Evolutionary conservation across 2,329 filamentous ascomycete species (phyloP).

Genomic region (Thermochaetoides dissita): DNA sequence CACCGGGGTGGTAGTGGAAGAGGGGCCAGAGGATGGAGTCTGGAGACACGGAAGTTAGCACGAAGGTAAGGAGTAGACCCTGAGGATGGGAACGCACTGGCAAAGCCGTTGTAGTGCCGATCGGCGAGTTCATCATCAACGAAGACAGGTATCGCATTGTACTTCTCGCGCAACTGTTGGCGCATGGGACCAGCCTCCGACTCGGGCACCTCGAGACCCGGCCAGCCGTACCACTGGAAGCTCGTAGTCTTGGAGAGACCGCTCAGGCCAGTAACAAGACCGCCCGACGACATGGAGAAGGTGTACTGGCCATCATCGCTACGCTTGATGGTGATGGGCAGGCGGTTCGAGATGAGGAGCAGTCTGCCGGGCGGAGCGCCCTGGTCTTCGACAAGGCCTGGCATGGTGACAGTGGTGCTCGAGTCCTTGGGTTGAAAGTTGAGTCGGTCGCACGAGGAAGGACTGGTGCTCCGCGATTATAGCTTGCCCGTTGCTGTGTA

Average conservation of each 20-base stretch:
- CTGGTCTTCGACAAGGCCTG: slow-evolving; percentile 9
- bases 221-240: slow-evolving; percentile 99
- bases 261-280: slow-evolving; percentile 83
- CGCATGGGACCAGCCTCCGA: slow-evolving; percentile 63
- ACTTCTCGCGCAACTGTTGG: slow-evolving; percentile 69
- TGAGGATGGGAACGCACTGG: slow-evolving; percentile 46
- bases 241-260: slow-evolving; percentile 83
- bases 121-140: slow-evolving; percentile 88
- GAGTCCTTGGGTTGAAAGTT: too few relatives aligned
- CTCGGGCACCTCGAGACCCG: slow-evolving; percentile 80
- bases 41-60: slow-evolving; percentile 21
- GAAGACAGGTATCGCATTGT: slow-evolving; percentile 82
- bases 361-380: slow-evolving; percentile 33
- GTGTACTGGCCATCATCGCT: slow-evolving; percentile 81
- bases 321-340: slow-evolving; percentile 93
- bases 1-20: slow-evolving; percentile 96
- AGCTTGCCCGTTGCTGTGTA: too few relatives aligned
- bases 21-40: slow-evolving; percentile 97
- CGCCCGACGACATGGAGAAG: slow-evolving; percentile 94
- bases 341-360: slow-evolving; percentile 81
- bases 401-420: slow-evolving; percentile 8
- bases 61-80: background rate
- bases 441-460: too few relatives aligned
- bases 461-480: too few relatives aligned
- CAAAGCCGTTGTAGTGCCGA: slow-evolving; percentile 94